These are phyloP conservation scores for Epichloe hybrida DNA, from an alignment of 2,329 filamentous ascomycete genomes.

Conservation along the genomic window DNA sequence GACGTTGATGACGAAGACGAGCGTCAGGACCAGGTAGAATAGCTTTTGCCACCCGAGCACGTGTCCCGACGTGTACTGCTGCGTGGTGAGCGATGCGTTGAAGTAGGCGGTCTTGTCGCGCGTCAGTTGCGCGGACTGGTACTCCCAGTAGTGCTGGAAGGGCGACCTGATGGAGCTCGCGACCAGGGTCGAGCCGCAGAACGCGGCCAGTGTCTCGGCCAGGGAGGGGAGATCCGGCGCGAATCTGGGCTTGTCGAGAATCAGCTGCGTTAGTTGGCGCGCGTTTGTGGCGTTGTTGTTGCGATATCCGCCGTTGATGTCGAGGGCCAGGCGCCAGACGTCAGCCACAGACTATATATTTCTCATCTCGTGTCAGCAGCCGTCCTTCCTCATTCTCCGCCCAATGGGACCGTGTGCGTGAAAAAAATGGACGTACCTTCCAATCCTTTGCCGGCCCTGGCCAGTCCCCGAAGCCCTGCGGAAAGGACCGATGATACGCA, in stretches of 20 bases:
- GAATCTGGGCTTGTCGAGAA: conserved; percentile 28
- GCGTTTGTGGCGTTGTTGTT: conserved; percentile 45
- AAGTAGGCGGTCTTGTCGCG: conserved; percentile 39
- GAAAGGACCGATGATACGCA: conserved; percentile 36
- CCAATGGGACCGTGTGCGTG: rapidly evolving
- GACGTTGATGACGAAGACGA: conserved; percentile 55
- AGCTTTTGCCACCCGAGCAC: conserved; percentile 44
- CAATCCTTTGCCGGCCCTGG: conserved; percentile 32
- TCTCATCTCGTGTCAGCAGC: neutral
- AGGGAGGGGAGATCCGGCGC: conserved; percentile 46
- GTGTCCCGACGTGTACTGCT: conserved; percentile 59
- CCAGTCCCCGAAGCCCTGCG: conserved; percentile 13
- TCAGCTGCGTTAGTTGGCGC: conserved; percentile 40
- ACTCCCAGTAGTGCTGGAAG: conserved; percentile 43
- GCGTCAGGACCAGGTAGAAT: conserved; percentile 53
- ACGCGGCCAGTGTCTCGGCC: conserved; percentile 60
- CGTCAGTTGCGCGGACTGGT: conserved; percentile 21
- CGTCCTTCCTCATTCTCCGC: too few relatives aligned
- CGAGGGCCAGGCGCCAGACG: conserved; percentile 40
- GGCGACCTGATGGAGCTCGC: conserved; percentile 44
- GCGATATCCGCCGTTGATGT: conserved; percentile 40
- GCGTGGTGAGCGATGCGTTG: conserved; percentile 46
- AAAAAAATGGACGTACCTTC: conserved; percentile 19
- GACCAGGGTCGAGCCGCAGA: conserved; percentile 53
- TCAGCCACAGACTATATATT: conserved; percentile 29